A percentile compares a stretch with the other conserved stretches of the same genome.
Conservation (phyloP, 768 basidiomycete genomes). For the Serpula lacrymans region DNA sequence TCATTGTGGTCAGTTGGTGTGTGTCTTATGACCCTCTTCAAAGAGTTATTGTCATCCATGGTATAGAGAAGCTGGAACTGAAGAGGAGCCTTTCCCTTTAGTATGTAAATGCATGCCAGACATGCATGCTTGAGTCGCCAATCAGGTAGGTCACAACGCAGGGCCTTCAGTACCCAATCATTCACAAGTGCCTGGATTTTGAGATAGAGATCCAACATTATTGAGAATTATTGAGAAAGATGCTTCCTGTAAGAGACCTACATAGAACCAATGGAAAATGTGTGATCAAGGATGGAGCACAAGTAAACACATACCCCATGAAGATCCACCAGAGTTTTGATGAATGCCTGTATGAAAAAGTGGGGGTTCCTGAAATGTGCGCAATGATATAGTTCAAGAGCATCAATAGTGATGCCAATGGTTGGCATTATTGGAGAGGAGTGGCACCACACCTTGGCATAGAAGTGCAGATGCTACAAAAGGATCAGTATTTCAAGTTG, state of each 20-base stretch:
- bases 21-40: no score
- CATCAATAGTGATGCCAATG: no score
- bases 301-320: constrained; percentile 5
- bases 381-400: constrained; percentile 10
- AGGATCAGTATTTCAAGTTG: no score
- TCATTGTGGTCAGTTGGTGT: no score
- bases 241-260: no score
- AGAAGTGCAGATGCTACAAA: no score
- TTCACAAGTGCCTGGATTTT: not conserved
- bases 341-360: constrained; percentile 14
- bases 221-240: not conserved
- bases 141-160: not conserved
- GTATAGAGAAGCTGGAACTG: not conserved
- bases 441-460: no score
- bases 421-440: no score
- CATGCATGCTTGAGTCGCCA: constrained; percentile 5
- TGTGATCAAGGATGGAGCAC: not conserved
- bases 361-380: constrained; percentile 10
- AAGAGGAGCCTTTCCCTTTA: not conserved
- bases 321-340: constrained; percentile 14
- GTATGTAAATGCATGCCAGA: constrained; percentile 1
- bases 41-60: no score
- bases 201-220: not conserved
- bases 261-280: not conserved
- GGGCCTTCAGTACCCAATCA: not conserved